Evolutionary conservation across 1,284 basidiomycete species (phyloP), one percentile per base, ranked within the genome.

Genomic region (Termitomyces sp.): DNA sequence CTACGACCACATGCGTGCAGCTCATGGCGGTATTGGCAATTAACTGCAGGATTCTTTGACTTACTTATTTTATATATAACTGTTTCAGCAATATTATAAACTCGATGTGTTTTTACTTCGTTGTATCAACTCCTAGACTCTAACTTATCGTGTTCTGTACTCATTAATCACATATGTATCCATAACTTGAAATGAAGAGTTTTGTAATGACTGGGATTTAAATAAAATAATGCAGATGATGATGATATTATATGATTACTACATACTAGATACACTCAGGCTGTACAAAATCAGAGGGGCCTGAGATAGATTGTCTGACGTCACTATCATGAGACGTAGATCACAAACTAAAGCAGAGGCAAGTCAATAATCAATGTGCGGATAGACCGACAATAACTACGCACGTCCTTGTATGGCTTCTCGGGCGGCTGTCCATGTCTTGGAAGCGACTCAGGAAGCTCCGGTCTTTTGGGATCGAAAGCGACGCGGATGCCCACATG

Each of bases 381-480:
- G 4, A 40, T n/a, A 5, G 9, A 39, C 14, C 8, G 35, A 47
- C 14, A 41, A 34, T 16, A 1, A 18, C 8, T 14, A 57, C 80
- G 65, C 56, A 87, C 84, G 43, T 62, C 65, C 19, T 78, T 72
- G 66, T 88, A 87, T 37, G 84, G 84, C 45, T 70, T 69, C 50
- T 64, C 47, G 13, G 85, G 78, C 3, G 72, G 66, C 59, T 74
- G 67, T 0, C 85, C 85, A 58, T 72, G 73, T 26, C 65, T 67
- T 11, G 84, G 81, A 57, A 86, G 62, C 49, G 77, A 81, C 54
- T 80, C 74, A 0, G 77, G 76, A 52, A 85, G 69, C 66, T 86
- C 83, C 1, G 75, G 77, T 31, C 81, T 67, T 6, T 64, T 66
- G 11, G 65, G 61, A 43, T 74, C 63, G 60, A 74, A 81, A 38